Conservation (phyloP, 2,329 filamentous ascomycete genomes). For the Sordariomycetes sp. region DNA sequence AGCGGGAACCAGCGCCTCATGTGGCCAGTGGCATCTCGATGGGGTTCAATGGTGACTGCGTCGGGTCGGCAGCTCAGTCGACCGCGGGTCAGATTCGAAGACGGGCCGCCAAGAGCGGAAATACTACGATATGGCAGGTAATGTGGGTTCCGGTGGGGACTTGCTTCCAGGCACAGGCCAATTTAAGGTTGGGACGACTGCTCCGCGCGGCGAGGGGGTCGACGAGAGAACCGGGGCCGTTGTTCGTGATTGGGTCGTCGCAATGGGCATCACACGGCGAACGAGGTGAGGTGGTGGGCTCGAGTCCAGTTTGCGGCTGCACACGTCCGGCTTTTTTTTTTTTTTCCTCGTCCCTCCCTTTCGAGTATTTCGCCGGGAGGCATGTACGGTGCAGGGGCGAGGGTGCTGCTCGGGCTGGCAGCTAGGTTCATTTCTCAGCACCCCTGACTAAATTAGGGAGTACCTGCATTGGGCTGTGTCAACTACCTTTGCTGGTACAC, state of each 20-base stretch:
- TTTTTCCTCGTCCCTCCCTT: too few species aligned
- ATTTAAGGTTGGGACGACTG: not conserved
- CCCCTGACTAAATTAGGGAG: too few species aligned
- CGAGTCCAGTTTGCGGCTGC: not conserved
- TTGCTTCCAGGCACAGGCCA: not conserved
- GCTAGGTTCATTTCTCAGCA: too few species aligned
- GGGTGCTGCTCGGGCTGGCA: too few species aligned
- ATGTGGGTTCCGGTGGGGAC: not conserved
- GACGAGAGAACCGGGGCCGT: not conserved
- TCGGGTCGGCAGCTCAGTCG: not conserved
- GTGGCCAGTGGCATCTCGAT: not conserved
- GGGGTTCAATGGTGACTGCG: not conserved
- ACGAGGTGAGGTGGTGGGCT: not conserved
- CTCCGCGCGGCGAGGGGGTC: not conserved
- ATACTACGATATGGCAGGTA: not conserved
- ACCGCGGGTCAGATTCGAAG: not conserved
- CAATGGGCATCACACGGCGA: not conserved
- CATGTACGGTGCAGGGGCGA: too few species aligned
- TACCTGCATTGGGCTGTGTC: too few species aligned
- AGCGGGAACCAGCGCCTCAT: not conserved
- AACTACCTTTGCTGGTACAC: too few species aligned
- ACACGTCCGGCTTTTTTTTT: too few species aligned
- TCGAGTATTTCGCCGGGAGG: too few species aligned
- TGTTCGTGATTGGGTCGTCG: not conserved
- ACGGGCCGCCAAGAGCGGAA: not conserved